Base-by-base conservation (phyloP, 495 filamentous ascomycete genomes). In the Beverwykella pulmonaria region DNA sequence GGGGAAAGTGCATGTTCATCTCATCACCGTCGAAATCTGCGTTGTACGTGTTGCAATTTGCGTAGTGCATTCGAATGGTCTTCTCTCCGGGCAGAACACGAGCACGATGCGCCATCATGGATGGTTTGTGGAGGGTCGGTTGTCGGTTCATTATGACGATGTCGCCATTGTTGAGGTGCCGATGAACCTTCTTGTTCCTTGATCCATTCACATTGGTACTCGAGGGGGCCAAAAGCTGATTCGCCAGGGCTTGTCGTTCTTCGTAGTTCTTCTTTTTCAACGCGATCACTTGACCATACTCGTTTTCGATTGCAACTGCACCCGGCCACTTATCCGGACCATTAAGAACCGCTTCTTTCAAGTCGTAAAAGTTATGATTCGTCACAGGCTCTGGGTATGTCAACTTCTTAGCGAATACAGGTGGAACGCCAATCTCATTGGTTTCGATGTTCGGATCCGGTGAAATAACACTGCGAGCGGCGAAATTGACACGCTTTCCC, bases 1-100 rank as follows among this genome's bases (percentile, higher is more conserved):
- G 95, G 10, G 95, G 95, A 74, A 99, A 97, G 76, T 99, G 95
- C 94, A 99, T 96, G 76, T 99, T 99, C 95, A 99, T 99, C 78
- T 99, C 95, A 71, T 99, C 95, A 75, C 95, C 95, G 75, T 99
- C 95, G 77, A 98, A 99, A 84, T 99, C 95, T n/a, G 95, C 95
- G 71, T 99, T 99, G 83, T 99, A 98, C 12, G 95, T 96, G 75
- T 97, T 98, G 77, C 94, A 97, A 76, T 99, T 99, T 61, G 95
- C 93, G 78, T 99, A 99, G 80, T 98, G 95, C 93, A 99, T 97
- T 61, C 95, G 92, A 74, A 99, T 92, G 0, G 93, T 97, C 77
- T 93, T 93, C 75, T 99, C 95, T 10, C 92, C 92, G 0, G 92
- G 90, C 15, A 99, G 81, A 1, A 99, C 92, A 64, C 92, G 86